Evolutionary conservation across 164 flowering plant genomes (phyloP), one percentile per base, ranked within the genome.

Genomic region (Cinnamomum micranthum): DNA sequence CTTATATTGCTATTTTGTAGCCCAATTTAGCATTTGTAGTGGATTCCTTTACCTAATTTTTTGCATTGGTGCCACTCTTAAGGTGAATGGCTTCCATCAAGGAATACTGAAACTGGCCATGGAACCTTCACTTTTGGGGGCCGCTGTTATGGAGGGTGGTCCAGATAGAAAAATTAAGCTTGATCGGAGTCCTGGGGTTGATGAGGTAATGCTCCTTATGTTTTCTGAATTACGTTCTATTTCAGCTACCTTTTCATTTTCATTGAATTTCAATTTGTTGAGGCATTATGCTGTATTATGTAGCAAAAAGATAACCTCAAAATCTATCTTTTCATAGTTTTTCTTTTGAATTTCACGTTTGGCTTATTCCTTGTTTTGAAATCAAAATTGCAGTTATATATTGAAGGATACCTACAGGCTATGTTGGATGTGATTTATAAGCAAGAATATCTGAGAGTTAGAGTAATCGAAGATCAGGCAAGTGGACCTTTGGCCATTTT

Each of bases 351-450:
- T 31, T 31, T 13, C 28, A 31, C n/a, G 9, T 25, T 31, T 67
- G 25, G 24, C 62, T 50, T 15, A 23, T 41, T 67, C 68, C 75
- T 79, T 14, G 62, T 77, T 63, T 65, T 23, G 51, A 68, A 59
- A 71, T 2, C 33, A 50, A 27, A 47, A 62, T 15, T 87, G 87
- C 97, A 95, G 99, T 77, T 92, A 69, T 95, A 93, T 78, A 85
- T 95, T 24, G 99, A 95, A 85, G 99, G 99, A 19, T 95, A 93
- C 81, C 81, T 95, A 74, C 99, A 93, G 83, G 99, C 99, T 69
- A 89, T 93, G 97, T 76, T 95, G 87, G 99, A 95, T 77, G 79
- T 91, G 27, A 76, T 88, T 66, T 95, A 92, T 82, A 90, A 88
- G 80, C 99, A 93, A 80, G 99, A 90, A 79, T 95, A 93, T 82